Evolutionary conservation across 495 filamentous ascomycete genomes (phyloP), one percentile per base, ranked within the genome.

Genomic region (Chaetomium fimeti): DNA sequence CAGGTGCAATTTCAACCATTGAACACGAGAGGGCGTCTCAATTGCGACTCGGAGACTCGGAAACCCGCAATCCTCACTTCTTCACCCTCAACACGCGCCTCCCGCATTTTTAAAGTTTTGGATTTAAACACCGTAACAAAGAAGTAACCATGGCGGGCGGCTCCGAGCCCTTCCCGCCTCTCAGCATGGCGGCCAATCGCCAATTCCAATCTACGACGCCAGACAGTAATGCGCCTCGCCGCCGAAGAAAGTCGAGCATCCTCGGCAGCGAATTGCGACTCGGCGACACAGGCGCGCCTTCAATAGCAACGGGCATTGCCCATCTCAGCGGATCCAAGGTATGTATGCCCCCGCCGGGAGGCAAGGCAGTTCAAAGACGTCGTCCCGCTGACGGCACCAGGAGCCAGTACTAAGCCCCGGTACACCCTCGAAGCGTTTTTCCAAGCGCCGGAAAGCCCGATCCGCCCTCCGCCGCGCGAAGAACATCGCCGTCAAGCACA

Each of bases 401-500:
- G 71, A 72, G 20, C 43, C 65, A 54, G 24, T 57, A 9, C 16
- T 43, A 54, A 18, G 59, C 13, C 42, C 68, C 43, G 53, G 68
- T n/a, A 64, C 69, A 47, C 66, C 76, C 16, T 76, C 72, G 62
- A 79, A 81, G 66, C 79, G 76, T 51, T 75, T 77, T 63, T 83
- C 79, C 27, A 85, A 84, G 72, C 78, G 82, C 57, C 80, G 83
- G 61, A 85, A 84, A 74, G 84, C 81, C 20, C 85, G 84, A 54
- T 86, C 85, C 13, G 70, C 84, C 60, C 79, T 90, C 63, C 86
- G 86, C 59, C 86, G 88, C 68, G 88, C 84, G 76, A 88, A 85
- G 71, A 78, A 84, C 66, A 83, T 78, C 61, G 85, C 85, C 61
- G 72, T 91, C 67, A 88, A 88, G 71, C 87, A 91, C 73, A 92